Evolutionary conservation across 2,329 filamentous ascomycete species (phyloP).

Genomic region (Elsinoe fawcettii): DNA sequence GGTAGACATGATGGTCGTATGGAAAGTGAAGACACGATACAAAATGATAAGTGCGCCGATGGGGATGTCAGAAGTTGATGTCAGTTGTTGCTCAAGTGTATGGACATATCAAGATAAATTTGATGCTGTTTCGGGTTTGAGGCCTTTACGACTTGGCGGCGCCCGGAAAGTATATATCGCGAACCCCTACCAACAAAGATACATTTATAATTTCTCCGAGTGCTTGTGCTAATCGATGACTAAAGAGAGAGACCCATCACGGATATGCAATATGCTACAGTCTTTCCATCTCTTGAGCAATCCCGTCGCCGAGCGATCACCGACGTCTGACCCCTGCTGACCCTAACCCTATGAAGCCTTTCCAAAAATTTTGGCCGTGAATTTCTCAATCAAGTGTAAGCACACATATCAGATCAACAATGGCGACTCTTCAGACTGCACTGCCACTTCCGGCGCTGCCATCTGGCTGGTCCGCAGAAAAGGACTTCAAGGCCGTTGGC

Average conservation of each 20-base stretch:
- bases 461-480: slow-evolving; percentile 74
- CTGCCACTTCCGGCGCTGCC: slow-evolving; percentile 68
- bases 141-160: background rate
- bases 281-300: too few relatives aligned
- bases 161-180: too few relatives aligned
- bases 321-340: background rate
- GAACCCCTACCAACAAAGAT: too few relatives aligned
- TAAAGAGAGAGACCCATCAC: too few relatives aligned
- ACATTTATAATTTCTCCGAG: too few relatives aligned
- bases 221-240: too few relatives aligned
- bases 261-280: too few relatives aligned
- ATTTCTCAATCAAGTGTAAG: background rate
- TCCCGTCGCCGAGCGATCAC: too few relatives aligned
- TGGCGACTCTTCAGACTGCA: slow-evolving; percentile 58
- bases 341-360: background rate
- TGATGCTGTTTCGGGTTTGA: background rate
- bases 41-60: background rate
- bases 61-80: too few relatives aligned
- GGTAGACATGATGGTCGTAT: background rate
- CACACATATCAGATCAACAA: slow-evolving; percentile 30
- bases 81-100: too few relatives aligned
- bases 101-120: too few relatives aligned
- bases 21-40: background rate
- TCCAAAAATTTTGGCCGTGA: slow-evolving; percentile 1
- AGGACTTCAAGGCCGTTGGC: slow-evolving; percentile 82